Conservation (phyloP, 768 basidiomycete species). For the Trametes punicea region DNA sequence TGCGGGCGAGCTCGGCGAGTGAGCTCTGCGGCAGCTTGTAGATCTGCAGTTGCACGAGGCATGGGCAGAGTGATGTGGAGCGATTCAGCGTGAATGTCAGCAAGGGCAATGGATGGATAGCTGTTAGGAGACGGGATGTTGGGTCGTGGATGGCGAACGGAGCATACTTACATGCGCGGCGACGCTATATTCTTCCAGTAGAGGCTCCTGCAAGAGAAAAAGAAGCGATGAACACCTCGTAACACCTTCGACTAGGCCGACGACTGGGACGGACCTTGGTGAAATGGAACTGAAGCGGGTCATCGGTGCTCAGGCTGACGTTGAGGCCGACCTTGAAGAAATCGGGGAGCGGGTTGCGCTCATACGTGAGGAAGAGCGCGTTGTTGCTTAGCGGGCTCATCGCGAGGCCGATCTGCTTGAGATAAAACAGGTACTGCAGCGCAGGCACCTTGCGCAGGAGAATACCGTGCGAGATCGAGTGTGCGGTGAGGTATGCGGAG, state of each 20-base stretch:
- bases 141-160: not conserved
- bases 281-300: slow-evolving; percentile 96
- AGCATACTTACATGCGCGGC: slow-evolving; percentile 80
- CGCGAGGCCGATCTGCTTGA: slow-evolving; percentile 96
- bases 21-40: slow-evolving; percentile 95
- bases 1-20: slow-evolving; percentile 95
- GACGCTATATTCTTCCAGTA: slow-evolving; percentile 96
- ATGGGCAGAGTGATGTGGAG: too few relatives aligned
- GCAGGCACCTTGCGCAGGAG: slow-evolving; percentile 96
- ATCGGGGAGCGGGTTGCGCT: slow-evolving; percentile 94
- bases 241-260: not conserved
- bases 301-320: slow-evolving; percentile 94
- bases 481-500: slow-evolving; percentile 92
- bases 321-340: slow-evolving; percentile 97
- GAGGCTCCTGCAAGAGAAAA: slow-evolving; percentile 61
- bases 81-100: too few relatives aligned
- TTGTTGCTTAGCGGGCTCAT: slow-evolving; percentile 99
- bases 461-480: slow-evolving; percentile 99
- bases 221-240: not conserved
- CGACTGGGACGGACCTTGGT: slow-evolving; percentile 66
- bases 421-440: slow-evolving; percentile 93
- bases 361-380: slow-evolving; percentile 93
- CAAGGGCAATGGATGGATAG: too few relatives aligned
- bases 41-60: slow-evolving; percentile 53
- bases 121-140: too few relatives aligned